These are phyloP conservation scores for Galerina marginata DNA, from an alignment of 768 basidiomycete genomes.

Conservation along the genomic window DNA sequence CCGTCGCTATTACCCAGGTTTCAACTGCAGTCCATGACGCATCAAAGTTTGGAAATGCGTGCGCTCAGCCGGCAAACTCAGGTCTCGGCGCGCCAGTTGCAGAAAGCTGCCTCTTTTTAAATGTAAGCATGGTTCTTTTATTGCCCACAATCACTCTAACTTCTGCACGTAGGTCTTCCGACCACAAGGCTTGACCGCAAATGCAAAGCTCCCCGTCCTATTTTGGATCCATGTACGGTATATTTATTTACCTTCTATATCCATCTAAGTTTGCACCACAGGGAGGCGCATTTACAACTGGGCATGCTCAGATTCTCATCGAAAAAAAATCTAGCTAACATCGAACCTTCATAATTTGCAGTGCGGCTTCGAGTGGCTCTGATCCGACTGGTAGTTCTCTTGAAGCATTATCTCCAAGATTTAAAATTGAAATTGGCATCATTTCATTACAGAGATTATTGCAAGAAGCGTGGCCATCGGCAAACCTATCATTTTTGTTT, in stretches of 20 bases:
- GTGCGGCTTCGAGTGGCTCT: conserved; percentile 46
- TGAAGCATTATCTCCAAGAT: background rate
- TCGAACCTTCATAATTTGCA: background rate
- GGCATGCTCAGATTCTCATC: conserved; percentile 30
- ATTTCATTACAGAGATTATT: conserved; percentile 44
- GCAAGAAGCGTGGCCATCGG: conserved; percentile 48
- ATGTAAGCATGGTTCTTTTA: conserved; percentile 37
- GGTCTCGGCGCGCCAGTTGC: conserved; percentile 47
- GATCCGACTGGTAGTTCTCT: conserved; percentile 50
- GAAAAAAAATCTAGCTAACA: no score
- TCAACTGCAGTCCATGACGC: conserved; percentile 44
- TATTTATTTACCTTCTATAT: background rate
- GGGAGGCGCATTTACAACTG: conserved; percentile 56
- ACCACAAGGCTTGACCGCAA: conserved; percentile 30
- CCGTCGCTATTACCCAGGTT: conserved; percentile 44
- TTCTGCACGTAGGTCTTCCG: conserved; percentile 37
- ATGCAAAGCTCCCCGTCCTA: conserved; percentile 41
- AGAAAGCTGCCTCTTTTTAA: conserved; percentile 61
- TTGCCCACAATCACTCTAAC: no score
- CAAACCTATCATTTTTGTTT: conserved; percentile 61
- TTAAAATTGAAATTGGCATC: background rate
- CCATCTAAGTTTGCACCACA: conserved; percentile 18
- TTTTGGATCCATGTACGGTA: conserved; percentile 41
- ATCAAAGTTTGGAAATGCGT: conserved; percentile 57
- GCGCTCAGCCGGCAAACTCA: conserved; percentile 49